Base-by-base conservation (phyloP, 768 basidiomycete genomes). In the Russula dissimulans region DNA sequence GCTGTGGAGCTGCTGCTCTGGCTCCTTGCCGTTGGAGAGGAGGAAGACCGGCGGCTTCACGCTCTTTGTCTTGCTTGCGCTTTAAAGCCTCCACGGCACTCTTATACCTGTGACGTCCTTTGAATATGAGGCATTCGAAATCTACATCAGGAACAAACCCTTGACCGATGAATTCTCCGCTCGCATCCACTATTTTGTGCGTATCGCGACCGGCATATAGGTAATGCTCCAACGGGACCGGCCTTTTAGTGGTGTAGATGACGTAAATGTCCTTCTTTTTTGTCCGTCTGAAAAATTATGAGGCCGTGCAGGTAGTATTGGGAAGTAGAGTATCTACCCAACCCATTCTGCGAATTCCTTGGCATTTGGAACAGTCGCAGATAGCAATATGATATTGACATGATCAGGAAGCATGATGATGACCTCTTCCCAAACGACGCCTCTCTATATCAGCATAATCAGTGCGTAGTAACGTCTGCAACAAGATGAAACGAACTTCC, bases 201-300 rank as follows among this genome's bases (percentile, higher is more conserved):
- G 87, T 76, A 46, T 97, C 94, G 59, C 86, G 81, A n/a, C 93
- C 91, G 5, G 95, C 92, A 73, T 97, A 99, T 3, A 99, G 76
- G 73, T 87, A 95, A 75, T 98, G 95, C 72, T 98, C 95, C 56
- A 99, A 79, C 5, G 97, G 97, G 6, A 99, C 97, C 0, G 97
- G 97, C 56, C 97, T 81, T 72, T 97, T 94, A 3, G 87, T 84
- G 0, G 97, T 99, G 9, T 91, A 95, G 64, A 99, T 98, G 49
- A 99, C 97, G 71, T 97, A 98, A 56, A 99, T 97, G 65, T 98
- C 94, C 72, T 97, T 98, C 79, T 94, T 95, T 77, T 99, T 98
- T 2, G 97, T 99, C 15, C 97, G 90, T 6, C 95, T 98, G 66
- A 12, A 32, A 54, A 36, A 57, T 62, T 11, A 57, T 63, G 14